phyloP scores from a whole-genome alignment of 108 stramenopile genomes.

The Fragilariopsis cylindrus region DNA sequence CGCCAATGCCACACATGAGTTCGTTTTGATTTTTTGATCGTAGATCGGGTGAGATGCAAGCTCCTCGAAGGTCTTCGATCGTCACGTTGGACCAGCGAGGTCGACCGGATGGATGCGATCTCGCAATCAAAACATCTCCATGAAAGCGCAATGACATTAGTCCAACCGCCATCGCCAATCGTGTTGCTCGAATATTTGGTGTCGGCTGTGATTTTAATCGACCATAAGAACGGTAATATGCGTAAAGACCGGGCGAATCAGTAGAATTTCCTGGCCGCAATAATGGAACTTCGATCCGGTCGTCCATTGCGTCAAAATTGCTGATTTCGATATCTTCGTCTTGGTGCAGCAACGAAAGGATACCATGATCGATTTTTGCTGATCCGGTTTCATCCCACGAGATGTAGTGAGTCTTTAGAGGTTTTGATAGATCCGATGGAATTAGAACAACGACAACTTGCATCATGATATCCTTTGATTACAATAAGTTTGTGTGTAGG shows the following conservation, averaged over 20 bases:
- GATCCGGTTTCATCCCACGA: conserved; percentile 26
- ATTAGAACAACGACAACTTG: conserved; percentile 30
- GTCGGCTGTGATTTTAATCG: background rate
- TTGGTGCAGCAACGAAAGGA: background rate
- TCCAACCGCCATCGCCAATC: conserved; percentile 86
- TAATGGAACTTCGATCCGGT: conserved; percentile 31
- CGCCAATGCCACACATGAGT: background rate
- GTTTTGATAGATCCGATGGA: conserved; percentile 5
- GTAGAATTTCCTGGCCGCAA: conserved; percentile 16
- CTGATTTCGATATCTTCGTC: background rate
- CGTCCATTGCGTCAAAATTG: background rate
- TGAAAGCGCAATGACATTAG: conserved; percentile 53
- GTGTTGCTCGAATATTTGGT: conserved; percentile 72
- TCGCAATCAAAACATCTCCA: conserved; percentile 58
- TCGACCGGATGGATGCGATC: conserved; percentile 22
- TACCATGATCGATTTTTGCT: conserved; percentile 1
- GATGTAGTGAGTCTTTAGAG: conserved; percentile 18
- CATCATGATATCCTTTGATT: conserved; percentile 4
- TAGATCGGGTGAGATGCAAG: conserved; percentile 62
- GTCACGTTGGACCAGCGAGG: conserved; percentile 34
- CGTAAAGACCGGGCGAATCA: conserved; percentile 38
- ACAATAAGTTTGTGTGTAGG: background rate
- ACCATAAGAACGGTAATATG: conserved; percentile 22
- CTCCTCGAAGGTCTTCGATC: conserved; percentile 25
- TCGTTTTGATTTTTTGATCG: conserved; percentile 28